Evolutionary conservation across 176 grass and related monocot genomes (phyloP), one percentile per base, ranked within the genome.

Genomic region (Microstegium vimineum): DNA sequence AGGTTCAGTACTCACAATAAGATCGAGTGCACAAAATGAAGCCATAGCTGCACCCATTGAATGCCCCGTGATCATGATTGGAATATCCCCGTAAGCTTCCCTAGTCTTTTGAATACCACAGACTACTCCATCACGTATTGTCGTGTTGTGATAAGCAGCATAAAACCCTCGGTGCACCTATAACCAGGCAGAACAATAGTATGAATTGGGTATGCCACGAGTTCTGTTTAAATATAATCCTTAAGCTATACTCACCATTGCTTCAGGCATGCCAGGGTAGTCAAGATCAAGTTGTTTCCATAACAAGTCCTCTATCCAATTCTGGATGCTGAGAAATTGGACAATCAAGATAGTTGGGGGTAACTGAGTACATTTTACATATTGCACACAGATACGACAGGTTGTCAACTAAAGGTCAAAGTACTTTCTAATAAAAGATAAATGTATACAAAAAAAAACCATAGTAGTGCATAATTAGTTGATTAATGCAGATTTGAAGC

Each of bases 121-220:
- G 54, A 89, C 64, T 43, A 95, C 90, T 78, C 85, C 91, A 77
- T 83, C 85, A 23, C 83, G 85, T 32, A 95, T 23, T 66, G 88
- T 91, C 8, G 93, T 94, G 81, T 95, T 94, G 73, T 99, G 93
- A 64, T 94, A 99, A 35, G 93, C 89, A 86, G 86, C 78, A 68
- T 99, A 95, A 94, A 99, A 99, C 23, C 96, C 96, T 45, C 85
- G 87, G 81, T 99, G 96, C 66, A 99, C 93, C 96, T 99, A 54
- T 64, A 66, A 63, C 16, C n/a, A 73, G 74, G 67, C 31, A 36
- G 43, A 71, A 47, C 31, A 71, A 17, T 42, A 63, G n/a, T n/a
- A 82, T 45, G 40, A 66, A 65, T 30, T 43, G 5, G 37, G 8
- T 78, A 68, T 81, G 17, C 26, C 66, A 27, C 4, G 6, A 17